These are phyloP conservation scores for Thraustotheca clavata DNA, from an alignment of 352 stramenopile genomes.

Conservation along the genomic window DNA sequence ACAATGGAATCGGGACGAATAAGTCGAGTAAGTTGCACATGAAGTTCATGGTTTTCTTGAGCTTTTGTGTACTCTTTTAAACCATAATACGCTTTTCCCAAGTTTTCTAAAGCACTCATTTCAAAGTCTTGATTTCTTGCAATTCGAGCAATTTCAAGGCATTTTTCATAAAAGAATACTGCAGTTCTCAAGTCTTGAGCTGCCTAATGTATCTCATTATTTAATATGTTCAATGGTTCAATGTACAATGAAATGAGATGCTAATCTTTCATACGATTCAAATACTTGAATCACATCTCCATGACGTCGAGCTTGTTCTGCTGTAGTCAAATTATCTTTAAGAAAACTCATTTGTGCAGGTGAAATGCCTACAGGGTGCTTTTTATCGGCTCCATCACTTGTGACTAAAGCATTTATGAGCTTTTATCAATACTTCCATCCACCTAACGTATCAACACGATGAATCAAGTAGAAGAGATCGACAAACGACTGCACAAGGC, in stretches of 20 bases:
- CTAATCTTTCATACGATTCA: constrained; percentile 73
- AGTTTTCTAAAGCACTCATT: constrained; percentile 75
- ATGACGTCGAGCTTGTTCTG: constrained; percentile 83
- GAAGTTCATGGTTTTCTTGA: constrained; percentile 69
- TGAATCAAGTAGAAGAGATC: constrained; percentile 93
- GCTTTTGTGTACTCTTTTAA: constrained; percentile 65
- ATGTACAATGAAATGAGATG: constrained; percentile 57
- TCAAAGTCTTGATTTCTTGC: constrained; percentile 81
- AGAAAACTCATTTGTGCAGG: constrained; percentile 78
- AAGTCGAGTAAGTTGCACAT: constrained; percentile 60
- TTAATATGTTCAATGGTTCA: neutral
- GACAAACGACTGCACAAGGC: constrained; percentile 91
- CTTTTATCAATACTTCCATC: neutral
- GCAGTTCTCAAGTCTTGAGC: constrained; percentile 79
- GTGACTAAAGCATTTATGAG: neutral
- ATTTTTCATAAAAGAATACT: constrained; percentile 92
- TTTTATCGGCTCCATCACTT: constrained; percentile 19
- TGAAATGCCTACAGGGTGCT: constrained; percentile 15
- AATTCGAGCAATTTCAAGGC: constrained; percentile 82
- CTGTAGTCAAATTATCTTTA: constrained; percentile 74
- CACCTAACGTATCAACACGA: constrained; percentile 36
- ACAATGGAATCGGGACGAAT: constrained; percentile 50
- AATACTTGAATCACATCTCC: constrained; percentile 82
- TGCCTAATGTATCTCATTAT: constrained; percentile 25
- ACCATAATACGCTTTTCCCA: constrained; percentile 73